These are phyloP conservation scores for Pisolithus sp. DNA, from an alignment of 768 basidiomycete genomes.

Conservation along the genomic window DNA sequence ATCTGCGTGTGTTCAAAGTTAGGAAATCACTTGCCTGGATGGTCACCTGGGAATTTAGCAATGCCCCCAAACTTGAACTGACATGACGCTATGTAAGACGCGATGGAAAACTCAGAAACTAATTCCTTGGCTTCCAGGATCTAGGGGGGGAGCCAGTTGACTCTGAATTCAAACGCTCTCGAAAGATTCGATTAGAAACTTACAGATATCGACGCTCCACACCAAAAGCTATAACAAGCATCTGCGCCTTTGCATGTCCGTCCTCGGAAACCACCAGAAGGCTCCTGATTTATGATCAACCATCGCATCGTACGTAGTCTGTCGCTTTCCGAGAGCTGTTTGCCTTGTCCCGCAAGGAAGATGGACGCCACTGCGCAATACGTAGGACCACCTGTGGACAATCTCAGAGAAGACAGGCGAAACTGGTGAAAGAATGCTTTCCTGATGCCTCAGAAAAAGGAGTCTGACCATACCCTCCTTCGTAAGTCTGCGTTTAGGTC, in stretches of 20 bases:
- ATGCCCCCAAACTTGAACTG: conserved; percentile 91
- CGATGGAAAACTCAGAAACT: conserved; percentile 51
- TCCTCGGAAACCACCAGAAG: conserved; percentile 77
- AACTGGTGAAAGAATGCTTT: conserved; percentile 23
- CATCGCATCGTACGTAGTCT: conserved; percentile 60
- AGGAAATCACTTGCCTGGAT: conserved; percentile 51
- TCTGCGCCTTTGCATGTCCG: conserved; percentile 84
- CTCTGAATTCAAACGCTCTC: not conserved
- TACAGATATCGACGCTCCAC: conserved; percentile 73
- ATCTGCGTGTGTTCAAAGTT: not conserved
- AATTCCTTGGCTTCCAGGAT: conserved; percentile 58
- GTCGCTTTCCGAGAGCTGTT: conserved; percentile 30
- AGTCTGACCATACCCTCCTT: conserved; percentile 86
- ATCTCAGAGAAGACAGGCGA: not conserved
- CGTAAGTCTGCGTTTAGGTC: conserved; percentile 59
- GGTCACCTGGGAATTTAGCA: conserved; percentile 73
- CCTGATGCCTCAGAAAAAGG: conserved; percentile 84
- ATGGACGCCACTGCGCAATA: conserved; percentile 85
- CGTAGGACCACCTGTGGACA: conserved; percentile 73
- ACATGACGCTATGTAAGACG: conserved; percentile 60
- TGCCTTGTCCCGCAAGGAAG: conserved; percentile 36
- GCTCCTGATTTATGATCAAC: conserved; percentile 63
- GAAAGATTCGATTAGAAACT: conserved; percentile 15
- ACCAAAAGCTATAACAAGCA: conserved; percentile 98
- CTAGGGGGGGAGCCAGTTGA: conserved; percentile 30